These are phyloP conservation scores for Purshia tridentata DNA, from an alignment of 306 rosid genomes.

Conservation along the genomic window DNA sequence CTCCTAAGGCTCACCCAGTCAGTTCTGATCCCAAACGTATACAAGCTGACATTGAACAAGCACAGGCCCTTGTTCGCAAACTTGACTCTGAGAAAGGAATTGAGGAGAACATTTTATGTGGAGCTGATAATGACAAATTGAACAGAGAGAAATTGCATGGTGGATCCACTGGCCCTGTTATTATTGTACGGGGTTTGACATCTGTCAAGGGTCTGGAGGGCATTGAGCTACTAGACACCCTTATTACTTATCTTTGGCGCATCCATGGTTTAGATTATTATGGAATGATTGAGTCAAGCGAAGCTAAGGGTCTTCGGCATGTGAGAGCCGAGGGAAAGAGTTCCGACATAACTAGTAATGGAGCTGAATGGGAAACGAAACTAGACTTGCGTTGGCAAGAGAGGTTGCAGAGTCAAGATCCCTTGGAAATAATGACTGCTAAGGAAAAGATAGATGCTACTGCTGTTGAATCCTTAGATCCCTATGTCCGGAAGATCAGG, in stretches of 20 bases:
- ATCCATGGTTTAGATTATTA: constrained; percentile 94
- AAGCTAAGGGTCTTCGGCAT: constrained; percentile 87
- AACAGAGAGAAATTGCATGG: constrained; percentile 63
- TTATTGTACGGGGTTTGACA: constrained; percentile 78
- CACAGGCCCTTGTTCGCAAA: constrained; percentile 79
- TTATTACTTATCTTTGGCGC: constrained; percentile 91
- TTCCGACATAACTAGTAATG: constrained; percentile 47
- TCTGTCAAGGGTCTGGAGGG: constrained; percentile 98
- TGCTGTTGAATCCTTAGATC: constrained; percentile 82
- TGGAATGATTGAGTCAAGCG: constrained; percentile 85
- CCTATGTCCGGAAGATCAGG: constrained; percentile 87
- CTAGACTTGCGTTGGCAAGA: constrained; percentile 85
- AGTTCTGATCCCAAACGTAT: constrained; percentile 81
- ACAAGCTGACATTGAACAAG: constrained; percentile 78
- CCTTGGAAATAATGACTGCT: constrained; percentile 88
- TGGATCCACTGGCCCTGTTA: constrained; percentile 76
- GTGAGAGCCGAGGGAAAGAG: constrained; percentile 69
- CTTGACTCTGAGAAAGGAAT: constrained; percentile 87
- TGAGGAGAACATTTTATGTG: constrained; percentile 71
- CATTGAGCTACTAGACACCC: constrained; percentile 83
- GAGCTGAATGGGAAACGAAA: constrained; percentile 88
- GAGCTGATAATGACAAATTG: constrained; percentile 61
- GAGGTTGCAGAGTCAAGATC: constrained; percentile 86
- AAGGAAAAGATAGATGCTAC: constrained; percentile 96
- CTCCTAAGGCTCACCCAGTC: constrained; percentile 81